Evolutionary conservation across 2,329 filamentous ascomycete species (phyloP), one percentile per base, ranked within the genome.

Genomic region (Ceratocystis cubensis): DNA sequence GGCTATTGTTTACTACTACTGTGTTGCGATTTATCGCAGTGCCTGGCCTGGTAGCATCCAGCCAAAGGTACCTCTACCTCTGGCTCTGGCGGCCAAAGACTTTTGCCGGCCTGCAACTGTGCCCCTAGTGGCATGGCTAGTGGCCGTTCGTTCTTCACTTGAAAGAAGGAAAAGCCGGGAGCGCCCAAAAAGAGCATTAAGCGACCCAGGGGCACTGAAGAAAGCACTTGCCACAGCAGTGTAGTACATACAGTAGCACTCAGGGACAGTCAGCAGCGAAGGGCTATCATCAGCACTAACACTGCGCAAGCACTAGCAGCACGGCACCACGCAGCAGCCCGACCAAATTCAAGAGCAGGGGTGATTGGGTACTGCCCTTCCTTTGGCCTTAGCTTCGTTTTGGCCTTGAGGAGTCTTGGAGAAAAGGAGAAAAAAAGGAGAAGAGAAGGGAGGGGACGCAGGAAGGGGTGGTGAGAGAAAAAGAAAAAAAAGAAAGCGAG

Each of bases 381-480:
- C 10, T 45, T 45, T 28, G 25, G 41, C 61, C 45, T 63, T 63
- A 48, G 61, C 61, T 63, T 48, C 41, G 61, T 63, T 63, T 63
- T 45, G 41, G 20, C 41, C 61, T 63, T 56, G 50, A 25, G 17
- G 59, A 37, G 20, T 44, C 20, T 46, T 63, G 61, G 41, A 63
- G 61, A 63, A 46, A 28, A 13, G 17, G 25, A 30, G 22, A 22
- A 22, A 30, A 57, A 57, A 22, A 17, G 25, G 28, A 57, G 25
- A 17, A 22, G 25, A 57, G 13, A 13, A 30, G 25, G 50, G 28
- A 13, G 50, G n/a, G 5, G 15, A 46, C 44, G 45, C 5, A n/a
- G 17, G 45, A n/a, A 7, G 45, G 45, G 15, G 13, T 7, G 20
- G 8, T 8, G 48, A 7, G 48, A 25, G 20, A 25, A 20, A 20